Evolutionary conservation across 129 eudicot genomes (phyloP).

Genomic region (Logfia minima): DNA sequence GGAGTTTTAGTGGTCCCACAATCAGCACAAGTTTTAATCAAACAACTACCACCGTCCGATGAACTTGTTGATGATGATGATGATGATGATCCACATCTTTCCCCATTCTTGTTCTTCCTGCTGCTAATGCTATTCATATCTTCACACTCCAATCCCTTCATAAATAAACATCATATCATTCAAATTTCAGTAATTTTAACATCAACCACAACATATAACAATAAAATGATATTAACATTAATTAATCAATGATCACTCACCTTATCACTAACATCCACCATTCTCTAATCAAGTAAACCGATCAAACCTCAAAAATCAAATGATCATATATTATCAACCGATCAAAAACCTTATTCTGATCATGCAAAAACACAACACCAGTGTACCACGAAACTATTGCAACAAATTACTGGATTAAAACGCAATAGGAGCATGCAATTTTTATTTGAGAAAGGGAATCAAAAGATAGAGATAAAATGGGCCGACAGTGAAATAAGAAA

Average conservation of each 20-base stretch:
- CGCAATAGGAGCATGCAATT: background rate
- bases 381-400: background rate
- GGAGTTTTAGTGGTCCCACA: conserved; percentile 93
- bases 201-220: background rate
- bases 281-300: background rate
- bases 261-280: conserved; percentile 15
- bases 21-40: conserved; percentile 64
- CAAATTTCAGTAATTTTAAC: background rate
- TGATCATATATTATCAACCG: background rate
- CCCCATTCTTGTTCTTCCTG: conserved; percentile 35
- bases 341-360: background rate
- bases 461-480: background rate
- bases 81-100: conserved; percentile 37
- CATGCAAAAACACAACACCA: background rate
- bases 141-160: conserved; percentile 51
- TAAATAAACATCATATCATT: background rate
- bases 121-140: conserved; percentile 21
- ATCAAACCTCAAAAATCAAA: background rate
- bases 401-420: background rate
- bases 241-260: background rate
- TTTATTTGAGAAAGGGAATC: background rate
- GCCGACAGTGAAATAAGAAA: background rate
- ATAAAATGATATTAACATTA: background rate
- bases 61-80: conserved; percentile 3
- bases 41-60: conserved; percentile 35